Evolutionary conservation across 176 grass and related monocot genomes (phyloP).

Genomic region (Sorghum bicolor): DNA sequence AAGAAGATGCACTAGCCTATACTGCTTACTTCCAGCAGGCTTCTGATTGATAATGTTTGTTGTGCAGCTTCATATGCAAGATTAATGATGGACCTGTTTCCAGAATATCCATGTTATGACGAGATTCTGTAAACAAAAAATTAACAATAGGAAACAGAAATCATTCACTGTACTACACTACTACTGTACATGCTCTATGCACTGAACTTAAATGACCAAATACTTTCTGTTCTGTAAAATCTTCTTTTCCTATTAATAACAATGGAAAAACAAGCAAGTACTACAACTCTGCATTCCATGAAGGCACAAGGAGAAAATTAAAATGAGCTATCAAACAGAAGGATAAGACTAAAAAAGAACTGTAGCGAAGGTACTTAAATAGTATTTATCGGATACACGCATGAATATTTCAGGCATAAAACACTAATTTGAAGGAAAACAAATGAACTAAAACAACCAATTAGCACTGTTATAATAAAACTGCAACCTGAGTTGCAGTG

Average conservation of each 20-base stretch:
- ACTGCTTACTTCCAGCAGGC: conserved; percentile 65
- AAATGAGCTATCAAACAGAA: not conserved
- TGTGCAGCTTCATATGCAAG: conserved; percentile 38
- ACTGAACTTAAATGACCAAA: not conserved
- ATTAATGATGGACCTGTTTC: conserved; percentile 20
- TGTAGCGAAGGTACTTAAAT: not conserved
- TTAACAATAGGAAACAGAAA: not conserved
- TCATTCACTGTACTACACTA: not conserved
- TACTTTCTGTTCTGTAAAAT: not conserved
- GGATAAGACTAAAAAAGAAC: not conserved
- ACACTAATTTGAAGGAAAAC: not conserved
- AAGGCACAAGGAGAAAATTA: not conserved
- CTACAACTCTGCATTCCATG: not conserved
- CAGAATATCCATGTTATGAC: not conserved
- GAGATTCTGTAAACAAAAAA: not conserved
- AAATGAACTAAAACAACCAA: not conserved
- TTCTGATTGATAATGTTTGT: conserved; percentile 27
- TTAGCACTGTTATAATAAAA: not conserved
- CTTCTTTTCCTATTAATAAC: not conserved
- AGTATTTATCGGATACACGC: not conserved
- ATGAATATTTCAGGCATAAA: not conserved
- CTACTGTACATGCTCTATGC: not conserved
- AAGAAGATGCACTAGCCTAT: not conserved
- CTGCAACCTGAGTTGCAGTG: too few species aligned
- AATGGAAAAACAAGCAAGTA: not conserved